phyloP scores from a whole-genome alignment of 768 basidiomycete species.

The Lactarius deliciosus region DNA sequence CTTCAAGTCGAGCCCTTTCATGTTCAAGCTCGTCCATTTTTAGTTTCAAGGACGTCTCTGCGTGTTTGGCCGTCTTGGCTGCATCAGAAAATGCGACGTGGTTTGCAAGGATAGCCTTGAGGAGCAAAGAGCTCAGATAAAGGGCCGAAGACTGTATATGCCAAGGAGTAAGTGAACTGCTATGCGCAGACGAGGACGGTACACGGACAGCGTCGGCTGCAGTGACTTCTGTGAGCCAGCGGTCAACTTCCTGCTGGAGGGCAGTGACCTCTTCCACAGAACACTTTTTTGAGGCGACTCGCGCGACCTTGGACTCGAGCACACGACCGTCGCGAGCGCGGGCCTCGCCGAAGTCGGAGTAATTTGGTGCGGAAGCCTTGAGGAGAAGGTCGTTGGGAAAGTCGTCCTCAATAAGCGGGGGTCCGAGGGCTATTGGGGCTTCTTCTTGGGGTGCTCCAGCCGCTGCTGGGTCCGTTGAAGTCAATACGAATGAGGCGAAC shows the following conservation, averaged over 20 bases:
- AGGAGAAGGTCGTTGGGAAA: slow-evolving; percentile 37
- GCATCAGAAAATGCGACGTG: slow-evolving; percentile 79
- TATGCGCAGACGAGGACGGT: slow-evolving; percentile 29
- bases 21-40: slow-evolving; percentile 66
- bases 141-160: slow-evolving; percentile 58
- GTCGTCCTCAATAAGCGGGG: slow-evolving; percentile 46
- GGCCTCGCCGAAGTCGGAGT: slow-evolving; percentile 36
- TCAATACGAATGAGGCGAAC: slow-evolving; percentile 80
- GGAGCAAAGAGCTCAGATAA: slow-evolving; percentile 70
- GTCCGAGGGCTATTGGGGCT: slow-evolving; percentile 43
- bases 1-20: slow-evolving; percentile 58
- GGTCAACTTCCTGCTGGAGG: slow-evolving; percentile 76
- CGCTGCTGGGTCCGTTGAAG: slow-evolving; percentile 54
- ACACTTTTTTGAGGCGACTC: slow-evolving; percentile 81
- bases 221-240: slow-evolving; percentile 65
- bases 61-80: slow-evolving; percentile 60
- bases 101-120: slow-evolving; percentile 82
- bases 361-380: slow-evolving; percentile 35
- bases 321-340: slow-evolving; percentile 52
- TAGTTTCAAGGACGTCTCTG: slow-evolving; percentile 60
- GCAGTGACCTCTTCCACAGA: slow-evolving; percentile 81
- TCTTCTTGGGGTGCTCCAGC: slow-evolving; percentile 65
- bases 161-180: slow-evolving; percentile 17
- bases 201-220: slow-evolving; percentile 61
- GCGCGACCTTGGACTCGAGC: slow-evolving; percentile 76